Evolutionary conservation across 176 grass and related monocot species (phyloP).

Genomic region (Coix lacrymajobi): DNA sequence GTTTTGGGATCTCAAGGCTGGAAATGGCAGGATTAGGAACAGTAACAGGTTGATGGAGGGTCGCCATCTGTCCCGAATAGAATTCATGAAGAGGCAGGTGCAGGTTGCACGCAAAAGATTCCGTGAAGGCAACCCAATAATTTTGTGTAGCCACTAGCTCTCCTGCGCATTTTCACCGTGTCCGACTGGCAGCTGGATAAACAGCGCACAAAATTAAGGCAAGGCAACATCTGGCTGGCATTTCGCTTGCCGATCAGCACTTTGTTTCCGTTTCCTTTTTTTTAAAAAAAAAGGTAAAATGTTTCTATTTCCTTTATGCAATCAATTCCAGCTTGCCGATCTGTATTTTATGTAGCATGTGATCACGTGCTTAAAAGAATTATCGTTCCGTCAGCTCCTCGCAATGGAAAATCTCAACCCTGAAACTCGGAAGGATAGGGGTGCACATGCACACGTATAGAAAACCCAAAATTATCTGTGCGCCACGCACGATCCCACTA

Average conservation of each 20-base stretch:
- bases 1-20: not conserved
- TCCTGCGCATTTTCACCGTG: no score
- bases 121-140: not conserved
- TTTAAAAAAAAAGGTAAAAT: no score
- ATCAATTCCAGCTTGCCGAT: not conserved
- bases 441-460: no score
- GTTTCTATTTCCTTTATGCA: not conserved
- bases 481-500: no score
- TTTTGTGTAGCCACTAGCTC: not conserved
- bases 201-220: not conserved
- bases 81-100: not conserved
- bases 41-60: not conserved
- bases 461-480: no score
- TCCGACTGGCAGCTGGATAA: not conserved
- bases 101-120: conserved; percentile 8
- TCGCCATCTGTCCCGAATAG: not conserved
- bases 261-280: not conserved
- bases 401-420: not conserved
- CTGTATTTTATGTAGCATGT: not conserved
- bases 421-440: not conserved
- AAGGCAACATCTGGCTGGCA: not conserved
- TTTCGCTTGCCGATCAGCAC: not conserved
- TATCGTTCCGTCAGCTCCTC: not conserved
- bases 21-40: not conserved
- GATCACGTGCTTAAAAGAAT: not conserved